phyloP scores from a whole-genome alignment of 768 basidiomycete species.

The Lactifluus rugatus region DNA sequence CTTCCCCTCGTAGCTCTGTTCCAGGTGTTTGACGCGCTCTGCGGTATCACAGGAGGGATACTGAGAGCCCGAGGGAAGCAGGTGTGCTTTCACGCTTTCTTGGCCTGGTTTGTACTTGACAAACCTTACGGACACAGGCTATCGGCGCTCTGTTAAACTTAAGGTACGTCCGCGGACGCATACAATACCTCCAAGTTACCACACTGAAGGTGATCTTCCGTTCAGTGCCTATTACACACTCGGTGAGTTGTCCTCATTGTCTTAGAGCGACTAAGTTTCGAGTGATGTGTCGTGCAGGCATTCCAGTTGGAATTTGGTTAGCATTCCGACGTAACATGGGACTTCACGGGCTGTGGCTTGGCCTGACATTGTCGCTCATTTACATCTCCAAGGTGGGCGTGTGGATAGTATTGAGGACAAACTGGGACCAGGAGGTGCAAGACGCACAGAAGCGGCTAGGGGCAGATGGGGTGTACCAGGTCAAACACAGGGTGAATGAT shows the following conservation, averaged over 20 bases:
- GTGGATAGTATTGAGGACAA: constrained; percentile 42
- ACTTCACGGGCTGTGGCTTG: constrained; percentile 77
- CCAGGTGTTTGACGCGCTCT: constrained; percentile 78
- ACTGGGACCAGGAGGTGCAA: constrained; percentile 63
- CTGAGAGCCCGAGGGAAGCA: constrained; percentile 79
- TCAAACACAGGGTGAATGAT: not conserved
- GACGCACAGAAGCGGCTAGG: constrained; percentile 48
- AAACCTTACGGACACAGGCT: constrained; percentile 31
- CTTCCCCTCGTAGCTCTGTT: constrained; percentile 61
- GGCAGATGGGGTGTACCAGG: constrained; percentile 3
- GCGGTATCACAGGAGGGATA: constrained; percentile 62
- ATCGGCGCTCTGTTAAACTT: constrained; percentile 74
- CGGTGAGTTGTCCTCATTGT: constrained; percentile 29
- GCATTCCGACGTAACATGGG: constrained; percentile 50
- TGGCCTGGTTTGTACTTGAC: not conserved
- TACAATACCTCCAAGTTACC: not conserved
- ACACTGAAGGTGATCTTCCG: constrained; percentile 6
- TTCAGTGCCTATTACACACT: constrained; percentile 67
- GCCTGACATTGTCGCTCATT: constrained; percentile 58
- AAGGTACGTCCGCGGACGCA: constrained; percentile 33
- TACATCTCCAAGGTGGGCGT: constrained; percentile 48
- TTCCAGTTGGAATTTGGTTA: constrained; percentile 75
- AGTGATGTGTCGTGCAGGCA: constrained; percentile 32
- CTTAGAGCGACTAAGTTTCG: not conserved
- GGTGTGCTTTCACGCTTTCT: constrained; percentile 24